phyloP scores from a whole-genome alignment of 139 green algal genomes.

The Bryopsis sp. region DNA sequence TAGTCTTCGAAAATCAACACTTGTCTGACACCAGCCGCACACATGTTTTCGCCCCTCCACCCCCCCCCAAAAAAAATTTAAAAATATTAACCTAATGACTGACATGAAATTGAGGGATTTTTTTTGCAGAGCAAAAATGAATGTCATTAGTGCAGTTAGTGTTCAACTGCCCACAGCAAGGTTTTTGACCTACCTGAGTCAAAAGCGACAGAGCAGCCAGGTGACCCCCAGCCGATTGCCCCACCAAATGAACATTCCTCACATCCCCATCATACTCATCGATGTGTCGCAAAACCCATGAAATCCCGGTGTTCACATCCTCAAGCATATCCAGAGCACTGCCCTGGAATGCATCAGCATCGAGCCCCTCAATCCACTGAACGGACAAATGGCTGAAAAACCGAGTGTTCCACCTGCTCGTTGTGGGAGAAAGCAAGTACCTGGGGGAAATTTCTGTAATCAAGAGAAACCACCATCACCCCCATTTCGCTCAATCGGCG shows the following conservation, averaged over 20 bases:
- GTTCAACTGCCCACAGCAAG: not conserved
- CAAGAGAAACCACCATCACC: slow-evolving; percentile 77
- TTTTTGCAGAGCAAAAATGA: no score
- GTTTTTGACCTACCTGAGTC: slow-evolving; percentile 49
- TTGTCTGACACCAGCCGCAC: no score
- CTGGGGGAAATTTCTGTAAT: slow-evolving; percentile 95
- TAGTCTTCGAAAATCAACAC: no score
- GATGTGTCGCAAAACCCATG: slow-evolving; percentile 67
- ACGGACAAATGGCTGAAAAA: slow-evolving; percentile 4
- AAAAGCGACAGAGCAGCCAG: slow-evolving; percentile 64
- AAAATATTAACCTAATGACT: no score
- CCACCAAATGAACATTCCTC: slow-evolving; percentile 58
- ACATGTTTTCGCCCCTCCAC: no score
- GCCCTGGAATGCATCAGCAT: slow-evolving; percentile 44
- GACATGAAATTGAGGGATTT: no score
- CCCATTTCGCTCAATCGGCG: slow-evolving; percentile 65
- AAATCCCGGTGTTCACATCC: slow-evolving; percentile 81
- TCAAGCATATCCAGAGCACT: slow-evolving; percentile 77
- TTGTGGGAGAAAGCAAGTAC: no score
- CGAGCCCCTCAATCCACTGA: not conserved
- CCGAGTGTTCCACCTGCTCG: no score
- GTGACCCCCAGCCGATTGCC: slow-evolving; percentile 82
- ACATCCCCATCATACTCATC: slow-evolving; percentile 63
- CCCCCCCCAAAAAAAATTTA: no score
- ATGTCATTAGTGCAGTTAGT: not conserved